A percentile compares a stretch with the other conserved stretches of the same genome.
phyloP scores from a whole-genome alignment of 306 rosid genomes.

The Corylus heterophylla region DNA sequence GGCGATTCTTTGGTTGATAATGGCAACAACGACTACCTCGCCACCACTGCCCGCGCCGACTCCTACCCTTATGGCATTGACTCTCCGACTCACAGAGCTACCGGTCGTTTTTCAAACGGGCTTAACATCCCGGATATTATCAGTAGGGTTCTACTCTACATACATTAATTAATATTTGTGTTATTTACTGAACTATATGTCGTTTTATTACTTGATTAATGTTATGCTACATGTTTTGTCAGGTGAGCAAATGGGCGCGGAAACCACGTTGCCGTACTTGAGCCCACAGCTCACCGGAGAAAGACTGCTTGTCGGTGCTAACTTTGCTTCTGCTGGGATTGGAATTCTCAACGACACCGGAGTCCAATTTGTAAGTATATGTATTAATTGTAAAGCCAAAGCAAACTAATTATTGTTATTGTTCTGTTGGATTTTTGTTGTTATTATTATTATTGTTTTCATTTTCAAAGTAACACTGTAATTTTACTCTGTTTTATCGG shows the following conservation, averaged over 20 bases:
- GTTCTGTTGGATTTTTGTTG: no score
- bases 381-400: no score
- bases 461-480: no score
- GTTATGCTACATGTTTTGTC: neutral
- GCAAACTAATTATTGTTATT: no score
- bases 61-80: slow-evolving; percentile 75
- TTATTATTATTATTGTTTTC: no score
- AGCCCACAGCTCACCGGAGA: slow-evolving; percentile 63
- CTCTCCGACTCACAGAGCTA: slow-evolving; percentile 59
- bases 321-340: slow-evolving; percentile 92
- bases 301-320: slow-evolving; percentile 72
- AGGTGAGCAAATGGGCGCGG: slow-evolving; percentile 77
- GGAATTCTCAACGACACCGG: slow-evolving; percentile 92
- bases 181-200: neutral
- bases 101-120: slow-evolving; percentile 91
- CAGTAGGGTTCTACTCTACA: slow-evolving; percentile 33
- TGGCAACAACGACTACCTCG: slow-evolving; percentile 74
- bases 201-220: neutral
- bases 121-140: slow-evolving; percentile 74
- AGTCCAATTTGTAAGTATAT: slow-evolving; percentile 69
- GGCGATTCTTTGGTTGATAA: slow-evolving; percentile 82
- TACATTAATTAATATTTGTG: neutral
- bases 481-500: no score
- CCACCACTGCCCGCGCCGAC: slow-evolving; percentile 77
- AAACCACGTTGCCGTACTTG: slow-evolving; percentile 77